A percentile compares a stretch with the other conserved stretches of the same genome.
Evolutionary conservation across 2,329 filamentous ascomycete genomes (phyloP).

Genomic region (Nothopassalora personata): DNA sequence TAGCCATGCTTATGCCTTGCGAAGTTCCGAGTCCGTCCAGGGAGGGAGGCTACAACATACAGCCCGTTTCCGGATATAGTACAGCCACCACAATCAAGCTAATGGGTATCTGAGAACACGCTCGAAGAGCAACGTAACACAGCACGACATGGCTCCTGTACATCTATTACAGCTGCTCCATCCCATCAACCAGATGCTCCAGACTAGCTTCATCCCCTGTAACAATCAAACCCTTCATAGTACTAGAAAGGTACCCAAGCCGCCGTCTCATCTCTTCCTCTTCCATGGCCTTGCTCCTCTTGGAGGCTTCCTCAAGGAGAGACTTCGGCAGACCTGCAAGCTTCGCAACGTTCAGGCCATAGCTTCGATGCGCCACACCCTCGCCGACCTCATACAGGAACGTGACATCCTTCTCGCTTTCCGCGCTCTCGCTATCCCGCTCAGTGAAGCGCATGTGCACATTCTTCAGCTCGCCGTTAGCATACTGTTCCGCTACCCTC

Average conservation of each 20-base stretch:
- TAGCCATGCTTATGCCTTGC: no score
- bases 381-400: constrained; percentile 91
- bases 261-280: constrained; percentile 61
- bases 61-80: background rate
- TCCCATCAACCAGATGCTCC: constrained; percentile 37
- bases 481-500: constrained; percentile 66
- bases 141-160: background rate
- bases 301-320: constrained; percentile 72
- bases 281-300: constrained; percentile 77
- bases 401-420: constrained; percentile 70
- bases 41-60: background rate
- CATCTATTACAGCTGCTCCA: constrained; percentile 39
- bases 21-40: background rate
- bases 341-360: constrained; percentile 87
- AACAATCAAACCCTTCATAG: constrained; percentile 12
- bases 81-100: background rate
- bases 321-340: constrained; percentile 73
- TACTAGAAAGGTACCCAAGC: constrained; percentile 41
- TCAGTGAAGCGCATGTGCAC: constrained; percentile 89
- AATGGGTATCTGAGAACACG: background rate
- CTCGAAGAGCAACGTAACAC: background rate
- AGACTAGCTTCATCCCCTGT: constrained; percentile 27
- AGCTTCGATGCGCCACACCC: constrained; percentile 87
- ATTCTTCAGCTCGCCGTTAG: constrained; percentile 64
- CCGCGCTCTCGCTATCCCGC: constrained; percentile 35